phyloP scores from a whole-genome alignment of 1,284 basidiomycete species.

The Cutaneotrichosporon dermatis region DNA sequence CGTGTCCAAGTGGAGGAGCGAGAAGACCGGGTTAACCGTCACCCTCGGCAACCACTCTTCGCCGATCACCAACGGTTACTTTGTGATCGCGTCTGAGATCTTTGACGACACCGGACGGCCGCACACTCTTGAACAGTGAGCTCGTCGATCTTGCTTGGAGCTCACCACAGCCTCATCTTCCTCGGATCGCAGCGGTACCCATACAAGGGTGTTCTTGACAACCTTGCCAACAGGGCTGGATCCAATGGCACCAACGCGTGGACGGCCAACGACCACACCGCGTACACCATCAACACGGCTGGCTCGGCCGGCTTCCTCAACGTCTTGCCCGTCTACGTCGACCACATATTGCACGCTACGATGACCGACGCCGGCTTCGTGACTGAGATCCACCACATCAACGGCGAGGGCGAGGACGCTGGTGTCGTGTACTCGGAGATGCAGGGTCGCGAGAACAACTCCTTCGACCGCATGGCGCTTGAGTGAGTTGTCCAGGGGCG shows the following conservation, averaged over 20 bases:
- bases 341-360: constrained; percentile 96
- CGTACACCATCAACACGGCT: constrained; percentile 96
- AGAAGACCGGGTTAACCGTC: constrained; percentile 51
- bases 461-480: constrained; percentile 83
- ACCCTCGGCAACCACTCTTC: constrained; percentile 62
- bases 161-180: constrained; percentile 66
- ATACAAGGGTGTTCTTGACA: constrained; percentile 95
- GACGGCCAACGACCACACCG: constrained; percentile 64
- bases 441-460: constrained; percentile 94
- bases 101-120: constrained; percentile 91
- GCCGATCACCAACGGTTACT: constrained; percentile 81
- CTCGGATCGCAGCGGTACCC: constrained; percentile 93
- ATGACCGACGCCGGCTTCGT: constrained; percentile 85
- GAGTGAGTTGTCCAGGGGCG: constrained; percentile 52
- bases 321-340: constrained; percentile 89
- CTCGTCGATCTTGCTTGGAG: neutral
- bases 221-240: constrained; percentile 93
- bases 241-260: constrained; percentile 79
- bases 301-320: constrained; percentile 94
- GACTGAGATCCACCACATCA: constrained; percentile 93
- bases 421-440: constrained; percentile 98
- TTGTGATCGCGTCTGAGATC: constrained; percentile 89
- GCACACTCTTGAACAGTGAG: constrained; percentile 79
- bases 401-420: constrained; percentile 82
- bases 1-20: constrained; percentile 47